A percentile compares a stretch with the other conserved stretches of the same genome.
Evolutionary conservation across 495 filamentous ascomycete genomes (phyloP).

Genomic region (Podospora comata): DNA sequence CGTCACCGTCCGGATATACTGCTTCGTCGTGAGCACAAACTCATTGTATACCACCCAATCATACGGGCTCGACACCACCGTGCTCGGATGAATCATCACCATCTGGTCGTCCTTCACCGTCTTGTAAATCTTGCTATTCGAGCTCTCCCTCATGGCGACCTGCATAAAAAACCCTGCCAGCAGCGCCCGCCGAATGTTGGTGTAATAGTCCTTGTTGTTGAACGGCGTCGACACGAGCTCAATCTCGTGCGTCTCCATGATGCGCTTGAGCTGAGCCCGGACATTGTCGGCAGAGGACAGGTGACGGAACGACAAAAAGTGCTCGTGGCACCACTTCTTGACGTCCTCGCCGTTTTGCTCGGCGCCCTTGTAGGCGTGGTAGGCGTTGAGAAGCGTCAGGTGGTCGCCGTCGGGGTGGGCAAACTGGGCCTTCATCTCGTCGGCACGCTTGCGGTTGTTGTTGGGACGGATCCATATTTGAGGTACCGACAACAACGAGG

Average conservation of each 20-base stretch:
- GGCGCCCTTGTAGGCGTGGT: conserved; percentile 87
- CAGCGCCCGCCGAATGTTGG: conserved; percentile 92
- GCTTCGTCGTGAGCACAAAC: conserved; percentile 95
- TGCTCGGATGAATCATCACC: conserved; percentile 90
- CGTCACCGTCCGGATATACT: conserved; percentile 73
- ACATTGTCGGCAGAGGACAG: conserved; percentile 93
- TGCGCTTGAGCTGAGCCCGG: conserved; percentile 81
- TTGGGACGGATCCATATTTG: conserved; percentile 90
- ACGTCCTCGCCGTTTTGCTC: conserved; percentile 65
- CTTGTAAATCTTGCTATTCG: conserved; percentile 76
- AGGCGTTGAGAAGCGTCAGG: conserved; percentile 93
- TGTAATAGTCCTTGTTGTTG: conserved; percentile 95
- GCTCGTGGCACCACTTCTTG: conserved; percentile 93
- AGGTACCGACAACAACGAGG: conserved; percentile 88
- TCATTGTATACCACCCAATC: conserved; percentile 99
- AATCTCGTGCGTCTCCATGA: conserved; percentile 89
- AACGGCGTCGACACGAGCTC: conserved; percentile 85
- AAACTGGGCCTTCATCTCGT: conserved; percentile 95
- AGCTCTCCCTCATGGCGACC: conserved; percentile 82
- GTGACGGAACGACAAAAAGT: conserved; percentile 88
- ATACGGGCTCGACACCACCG: conserved; percentile 75
- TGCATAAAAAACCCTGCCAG: conserved; percentile 99
- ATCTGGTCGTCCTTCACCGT: conserved; percentile 92
- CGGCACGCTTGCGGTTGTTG: conserved; percentile 80
- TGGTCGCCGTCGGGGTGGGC: conserved; percentile 93